Percentiles rank a stretch among this genome's conserved stretches.
Conservation (phyloP, 495 filamentous ascomycete species). For the Recurvomyces mirabilis region DNA sequence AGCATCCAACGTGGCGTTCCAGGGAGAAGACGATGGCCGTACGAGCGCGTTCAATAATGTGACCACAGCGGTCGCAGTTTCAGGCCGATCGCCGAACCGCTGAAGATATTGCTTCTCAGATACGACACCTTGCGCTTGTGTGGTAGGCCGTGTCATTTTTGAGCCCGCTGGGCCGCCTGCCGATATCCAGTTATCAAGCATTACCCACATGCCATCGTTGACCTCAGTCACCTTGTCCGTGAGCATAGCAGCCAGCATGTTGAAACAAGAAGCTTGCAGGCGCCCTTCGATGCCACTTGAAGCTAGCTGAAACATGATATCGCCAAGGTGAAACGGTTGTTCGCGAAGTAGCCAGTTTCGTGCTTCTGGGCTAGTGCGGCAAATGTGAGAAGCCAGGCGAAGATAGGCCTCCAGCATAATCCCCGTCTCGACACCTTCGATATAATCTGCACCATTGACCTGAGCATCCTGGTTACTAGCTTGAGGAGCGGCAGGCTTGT, state of each 20-base stretch:
- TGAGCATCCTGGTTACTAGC: background rate
- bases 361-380: slow-evolving; percentile 53
- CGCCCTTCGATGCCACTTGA: slow-evolving; percentile 56
- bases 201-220: slow-evolving; percentile 56
- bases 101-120: slow-evolving; percentile 15
- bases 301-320: slow-evolving; percentile 56
- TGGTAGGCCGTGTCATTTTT: slow-evolving; percentile 7
- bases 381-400: slow-evolving; percentile 70
- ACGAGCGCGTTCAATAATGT: slow-evolving; percentile 58
- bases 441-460: slow-evolving; percentile 47
- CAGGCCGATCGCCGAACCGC: slow-evolving; percentile 23
- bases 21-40: slow-evolving; percentile 44
- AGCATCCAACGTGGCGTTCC: slow-evolving; percentile 49
- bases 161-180: slow-evolving; percentile 15
- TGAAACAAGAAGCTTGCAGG: slow-evolving; percentile 67
- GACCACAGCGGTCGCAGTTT: slow-evolving; percentile 65
- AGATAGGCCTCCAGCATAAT: slow-evolving; percentile 92
- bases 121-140: background rate
- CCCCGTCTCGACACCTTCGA: slow-evolving; percentile 69
- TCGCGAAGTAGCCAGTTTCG: slow-evolving; percentile 58
- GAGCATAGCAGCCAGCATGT: slow-evolving; percentile 54
- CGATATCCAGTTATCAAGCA: slow-evolving; percentile 61
- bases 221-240: slow-evolving; percentile 48
- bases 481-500: slow-evolving; percentile 5
- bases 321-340: slow-evolving; percentile 48